Evolutionary conservation across 2,329 filamentous ascomycete genomes (phyloP), one percentile per base, ranked within the genome.

Genomic region (Alternaria brassicae): DNA sequence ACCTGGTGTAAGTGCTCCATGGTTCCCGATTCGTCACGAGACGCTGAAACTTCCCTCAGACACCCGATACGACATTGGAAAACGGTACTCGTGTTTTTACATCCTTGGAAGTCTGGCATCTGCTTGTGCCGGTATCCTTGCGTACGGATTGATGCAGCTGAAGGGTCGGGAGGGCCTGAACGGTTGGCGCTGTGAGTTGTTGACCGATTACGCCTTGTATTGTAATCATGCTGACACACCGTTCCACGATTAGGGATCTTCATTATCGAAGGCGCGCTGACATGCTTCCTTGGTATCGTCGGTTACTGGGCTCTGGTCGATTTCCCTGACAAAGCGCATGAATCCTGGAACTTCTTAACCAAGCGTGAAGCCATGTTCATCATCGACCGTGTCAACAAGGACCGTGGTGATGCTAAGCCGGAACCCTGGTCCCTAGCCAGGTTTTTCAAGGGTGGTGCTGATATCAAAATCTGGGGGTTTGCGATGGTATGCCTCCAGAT

Each of bases 61-160:
- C 55, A 74, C 77, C 8, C 74, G 80, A 82, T 89, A 86, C 66
- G 89, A 92, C 76, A 82, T 91, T 17, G 88, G 89, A 50, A 89
- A 89, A 73, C 82, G 89, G 49, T 91, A 90, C 70, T 87, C 88
- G 0, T 74, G 84, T 23, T 92, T 92, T 69, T 91, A 91, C 72
- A 82, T 91, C 15, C 81, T 91, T 5, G 89, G 89, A 36, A 88
- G 85, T 62, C 81, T 89, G 6, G 87, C 89, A 0, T 84, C 86
- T 0, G 89, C 86, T 2, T 89, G 89, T 65, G 81, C 87, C 0
- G 88, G 89, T 55, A 88, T 92, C 45, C 81, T 92, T 2, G 88
- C 90, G 12, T 92, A 87, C 53, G 90, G 89, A 5, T 76, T 89
- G 60, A 89, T 87, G 84, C 87, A 89, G 70, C 83, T 90, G 77